Evolutionary conservation across 148 eudicot genomes (phyloP).

Genomic region (Drosera capensis): DNA sequence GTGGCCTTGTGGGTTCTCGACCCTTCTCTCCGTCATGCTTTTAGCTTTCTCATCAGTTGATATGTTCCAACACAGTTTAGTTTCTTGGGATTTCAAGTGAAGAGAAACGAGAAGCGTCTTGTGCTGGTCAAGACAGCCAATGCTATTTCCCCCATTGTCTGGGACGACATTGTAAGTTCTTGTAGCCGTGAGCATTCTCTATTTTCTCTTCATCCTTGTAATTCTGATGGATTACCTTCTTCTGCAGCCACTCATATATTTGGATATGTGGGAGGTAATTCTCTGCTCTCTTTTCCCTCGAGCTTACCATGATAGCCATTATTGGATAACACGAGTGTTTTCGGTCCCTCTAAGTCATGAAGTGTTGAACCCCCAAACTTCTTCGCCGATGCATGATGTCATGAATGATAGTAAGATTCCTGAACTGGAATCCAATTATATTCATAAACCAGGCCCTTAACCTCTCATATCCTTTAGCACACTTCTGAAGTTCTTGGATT

Average conservation of each 20-base stretch:
- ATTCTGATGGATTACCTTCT: slow-evolving; percentile 4
- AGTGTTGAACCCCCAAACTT: no score
- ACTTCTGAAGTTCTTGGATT: no score
- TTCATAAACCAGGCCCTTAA: no score
- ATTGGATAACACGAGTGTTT: background rate
- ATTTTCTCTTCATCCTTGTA: background rate
- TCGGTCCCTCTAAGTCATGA: no score
- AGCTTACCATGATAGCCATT: background rate
- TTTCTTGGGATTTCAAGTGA: slow-evolving; percentile 30
- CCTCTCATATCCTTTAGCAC: no score
- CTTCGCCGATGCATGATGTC: no score
- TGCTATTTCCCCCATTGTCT: slow-evolving; percentile 64
- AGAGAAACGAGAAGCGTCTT: slow-evolving; percentile 60
- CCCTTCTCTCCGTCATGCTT: background rate
- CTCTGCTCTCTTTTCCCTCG: slow-evolving; percentile 8
- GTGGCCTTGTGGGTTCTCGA: no score
- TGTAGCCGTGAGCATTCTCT: background rate
- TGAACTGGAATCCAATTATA: no score
- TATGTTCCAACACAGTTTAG: background rate
- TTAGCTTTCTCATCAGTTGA: background rate
- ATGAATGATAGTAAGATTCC: no score
- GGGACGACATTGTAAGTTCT: slow-evolving; percentile 73
- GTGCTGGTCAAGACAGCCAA: slow-evolving; percentile 65
- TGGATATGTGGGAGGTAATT: slow-evolving; percentile 94
- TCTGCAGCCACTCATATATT: slow-evolving; percentile 69